Evolutionary conservation across 345 rosid genomes (phyloP), one percentile per base, ranked within the genome.

Genomic region (Rhizophora apiculata): DNA sequence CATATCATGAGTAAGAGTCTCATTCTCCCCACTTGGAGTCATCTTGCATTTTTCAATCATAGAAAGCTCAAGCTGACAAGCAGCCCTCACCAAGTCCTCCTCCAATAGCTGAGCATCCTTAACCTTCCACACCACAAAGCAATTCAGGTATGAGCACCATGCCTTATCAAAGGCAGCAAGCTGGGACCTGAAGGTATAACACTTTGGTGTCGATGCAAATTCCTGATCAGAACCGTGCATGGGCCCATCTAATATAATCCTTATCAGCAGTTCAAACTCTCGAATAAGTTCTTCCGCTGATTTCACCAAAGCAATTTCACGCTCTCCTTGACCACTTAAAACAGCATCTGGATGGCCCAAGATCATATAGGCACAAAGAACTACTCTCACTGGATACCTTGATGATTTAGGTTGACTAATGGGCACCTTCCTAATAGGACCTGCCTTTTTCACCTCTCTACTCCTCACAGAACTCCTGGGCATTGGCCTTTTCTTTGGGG

Each of bases 291-390:
- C 86, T 68, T 76, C 82, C 2, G 99, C 92, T 46, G 97, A 84
- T 63, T 75, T 75, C 46, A 89, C 83, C 74, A 92, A 82, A 78
- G 94, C 79, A 73, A 77, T 80, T 82, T 96, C 98, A 55, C 84
- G 93, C 69, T 86, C 93, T 63, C 99, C 99, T 74, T 77, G 97
- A 53, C 89, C 85, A 68, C 97, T 96, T 68, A 92, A 84, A 69
- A 96, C 99, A 20, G 96, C 97, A 80, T 95, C 97, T 21, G 99
- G 97, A 83, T 92, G 99, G 37, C 97, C 93, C 63, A 95, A 74
- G 78, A 92, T 90, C 98, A 95, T 95, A 84, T 89, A 95, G n/a
- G 99, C 96, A 82, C 94, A 88, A 52, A 95, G 96, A 72, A 84
- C 86, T 58, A 95, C 81, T 80, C 99, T 86, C 36, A 88, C 94